phyloP scores from a whole-genome alignment of 176 grass and related monocot genomes.

The Rhynchospora pubera region DNA sequence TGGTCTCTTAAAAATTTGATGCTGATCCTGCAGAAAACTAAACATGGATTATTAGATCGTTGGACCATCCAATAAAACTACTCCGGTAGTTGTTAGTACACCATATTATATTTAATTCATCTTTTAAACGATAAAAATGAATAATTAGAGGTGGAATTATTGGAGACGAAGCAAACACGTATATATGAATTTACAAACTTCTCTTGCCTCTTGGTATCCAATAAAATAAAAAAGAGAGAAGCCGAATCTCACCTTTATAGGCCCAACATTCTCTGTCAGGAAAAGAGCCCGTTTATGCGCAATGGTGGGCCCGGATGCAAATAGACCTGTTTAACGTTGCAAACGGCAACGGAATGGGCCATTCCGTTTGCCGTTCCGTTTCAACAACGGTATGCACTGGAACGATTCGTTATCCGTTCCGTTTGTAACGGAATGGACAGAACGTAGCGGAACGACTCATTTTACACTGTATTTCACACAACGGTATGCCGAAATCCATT shows the following conservation, averaged over 20 bases:
- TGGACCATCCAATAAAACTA: background rate
- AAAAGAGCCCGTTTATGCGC: constrained; percentile 3
- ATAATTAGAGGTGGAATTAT: background rate
- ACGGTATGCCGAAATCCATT: too few species aligned
- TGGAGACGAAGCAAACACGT: background rate
- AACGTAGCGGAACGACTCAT: too few species aligned
- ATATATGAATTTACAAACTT: background rate
- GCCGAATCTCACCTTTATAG: background rate
- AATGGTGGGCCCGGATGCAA: background rate
- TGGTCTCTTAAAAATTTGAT: background rate
- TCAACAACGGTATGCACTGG: too few species aligned
- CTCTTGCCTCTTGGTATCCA: too few species aligned
- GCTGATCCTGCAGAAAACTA: too few species aligned
- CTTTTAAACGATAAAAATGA: background rate
- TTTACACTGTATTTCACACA: too few species aligned
- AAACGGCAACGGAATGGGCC: too few species aligned
- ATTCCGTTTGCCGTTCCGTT: too few species aligned
- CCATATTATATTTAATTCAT: background rate
- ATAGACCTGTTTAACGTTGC: too few species aligned
- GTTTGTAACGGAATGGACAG: too few species aligned
- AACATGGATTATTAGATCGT: too few species aligned
- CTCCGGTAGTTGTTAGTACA: background rate
- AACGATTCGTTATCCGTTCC: too few species aligned
- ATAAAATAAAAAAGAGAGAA: background rate
- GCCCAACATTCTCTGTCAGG: background rate